Percentiles rank a stretch among this genome's conserved stretches.
phyloP scores from a whole-genome alignment of 2,329 filamentous ascomycete genomes.

The Blumeria hordei region DNA sequence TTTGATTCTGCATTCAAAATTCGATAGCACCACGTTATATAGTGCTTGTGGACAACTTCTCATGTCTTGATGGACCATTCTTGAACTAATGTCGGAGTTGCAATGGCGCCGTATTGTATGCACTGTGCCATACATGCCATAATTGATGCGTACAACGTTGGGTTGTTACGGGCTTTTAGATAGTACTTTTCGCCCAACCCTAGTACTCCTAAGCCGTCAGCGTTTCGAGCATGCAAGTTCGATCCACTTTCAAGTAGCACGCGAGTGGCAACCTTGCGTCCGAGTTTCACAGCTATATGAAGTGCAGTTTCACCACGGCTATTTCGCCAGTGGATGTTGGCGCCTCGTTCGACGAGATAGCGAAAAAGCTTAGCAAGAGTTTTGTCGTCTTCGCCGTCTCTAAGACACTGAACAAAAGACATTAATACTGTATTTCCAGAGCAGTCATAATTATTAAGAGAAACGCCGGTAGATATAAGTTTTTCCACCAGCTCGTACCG shows the following conservation, averaged over 20 bases:
- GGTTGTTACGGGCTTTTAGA: conserved; percentile 4
- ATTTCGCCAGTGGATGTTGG: conserved; percentile 5
- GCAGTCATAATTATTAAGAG: conserved; percentile 5
- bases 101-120: conserved; percentile 5
- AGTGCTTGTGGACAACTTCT: background rate
- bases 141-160: conserved; percentile 6
- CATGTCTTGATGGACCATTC: conserved; percentile 3
- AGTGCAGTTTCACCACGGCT: conserved; percentile 6
- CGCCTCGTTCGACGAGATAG: conserved; percentile 4
- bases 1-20: no score
- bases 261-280: conserved; percentile 5
- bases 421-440: conserved; percentile 5
- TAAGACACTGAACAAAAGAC: conserved; percentile 4
- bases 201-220: conserved; percentile 4
- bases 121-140: conserved; percentile 7
- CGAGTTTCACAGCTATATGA: conserved; percentile 6
- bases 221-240: conserved; percentile 5
- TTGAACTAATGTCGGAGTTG: conserved; percentile 5
- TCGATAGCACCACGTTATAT: no score
- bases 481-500: conserved; percentile 4
- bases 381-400: conserved; percentile 6
- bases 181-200: conserved; percentile 4
- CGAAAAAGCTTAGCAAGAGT: conserved; percentile 3
- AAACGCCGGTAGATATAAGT: conserved; percentile 3
- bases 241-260: conserved; percentile 4